Evolutionary conservation across 208 protist species (phyloP).

Genomic region (Wallacemonas sp.): DNA sequence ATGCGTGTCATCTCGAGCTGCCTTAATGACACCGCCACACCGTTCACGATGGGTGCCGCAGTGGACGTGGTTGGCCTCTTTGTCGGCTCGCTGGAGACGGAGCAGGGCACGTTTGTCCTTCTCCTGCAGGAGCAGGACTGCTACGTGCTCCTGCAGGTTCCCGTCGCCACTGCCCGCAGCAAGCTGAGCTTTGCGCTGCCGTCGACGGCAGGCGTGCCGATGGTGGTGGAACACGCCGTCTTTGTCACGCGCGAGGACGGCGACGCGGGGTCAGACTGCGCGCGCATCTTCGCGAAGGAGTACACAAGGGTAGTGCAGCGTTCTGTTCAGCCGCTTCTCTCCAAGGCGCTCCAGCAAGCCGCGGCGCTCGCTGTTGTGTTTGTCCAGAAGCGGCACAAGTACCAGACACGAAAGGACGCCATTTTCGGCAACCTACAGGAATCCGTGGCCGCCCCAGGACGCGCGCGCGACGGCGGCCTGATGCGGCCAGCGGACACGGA

Average conservation of each 20-base stretch:
- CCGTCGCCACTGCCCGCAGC: slow-evolving; percentile 34
- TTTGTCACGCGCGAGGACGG: slow-evolving; percentile 57
- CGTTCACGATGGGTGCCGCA: slow-evolving; percentile 33
- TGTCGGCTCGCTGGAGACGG: slow-evolving; percentile 30
- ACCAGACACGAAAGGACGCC: not conserved
- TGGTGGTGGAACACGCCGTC: slow-evolving; percentile 61
- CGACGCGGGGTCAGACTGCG: slow-evolving; percentile 64
- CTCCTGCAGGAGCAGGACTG: slow-evolving; percentile 39
- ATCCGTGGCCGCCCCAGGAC: not conserved
- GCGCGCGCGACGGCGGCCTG: not conserved
- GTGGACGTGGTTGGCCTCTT: slow-evolving; percentile 64
- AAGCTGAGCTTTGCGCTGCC: slow-evolving; percentile 44
- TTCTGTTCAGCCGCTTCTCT: slow-evolving; percentile 9
- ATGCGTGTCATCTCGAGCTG: slow-evolving; percentile 10
- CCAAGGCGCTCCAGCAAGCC: slow-evolving; percentile 5
- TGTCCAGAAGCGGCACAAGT: slow-evolving; percentile 2
- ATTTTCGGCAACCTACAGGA: slow-evolving; percentile 3
- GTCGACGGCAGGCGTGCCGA: slow-evolving; percentile 20
- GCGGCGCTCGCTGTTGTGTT: not conserved
- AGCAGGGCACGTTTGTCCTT: slow-evolving; percentile 40
- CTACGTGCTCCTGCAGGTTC: slow-evolving; percentile 68
- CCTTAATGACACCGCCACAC: slow-evolving; percentile 8
- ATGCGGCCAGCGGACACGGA: not conserved
- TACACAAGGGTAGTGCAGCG: slow-evolving; percentile 50
- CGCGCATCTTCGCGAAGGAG: slow-evolving; percentile 70